phyloP scores from a whole-genome alignment of 441 rosid genomes.

The Hura crepitans region DNA sequence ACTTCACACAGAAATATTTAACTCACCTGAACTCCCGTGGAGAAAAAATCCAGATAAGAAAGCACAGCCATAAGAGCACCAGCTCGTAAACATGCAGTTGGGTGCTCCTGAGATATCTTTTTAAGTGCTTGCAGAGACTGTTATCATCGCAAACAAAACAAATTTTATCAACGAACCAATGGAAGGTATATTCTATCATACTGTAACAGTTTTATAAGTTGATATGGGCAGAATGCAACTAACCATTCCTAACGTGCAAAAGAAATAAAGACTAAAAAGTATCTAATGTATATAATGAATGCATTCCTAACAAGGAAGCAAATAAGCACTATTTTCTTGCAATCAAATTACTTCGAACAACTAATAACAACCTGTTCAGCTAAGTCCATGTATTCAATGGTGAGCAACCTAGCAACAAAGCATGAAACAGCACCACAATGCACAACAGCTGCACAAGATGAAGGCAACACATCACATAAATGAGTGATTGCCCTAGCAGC shows the following conservation, averaged over 20 bases:
- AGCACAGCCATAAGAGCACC: slow-evolving; percentile 99
- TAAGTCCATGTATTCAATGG: slow-evolving; percentile 98
- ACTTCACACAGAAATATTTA: neutral
- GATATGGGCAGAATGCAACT: neutral
- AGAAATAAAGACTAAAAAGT: neutral
- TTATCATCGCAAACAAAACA: slow-evolving; percentile 23
- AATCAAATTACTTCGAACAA: neutral
- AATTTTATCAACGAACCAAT: slow-evolving; percentile 14
- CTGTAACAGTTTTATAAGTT: neutral
- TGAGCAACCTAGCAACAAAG: slow-evolving; percentile 86
- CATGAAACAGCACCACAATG: slow-evolving; percentile 94
- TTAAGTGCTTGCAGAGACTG: slow-evolving; percentile 97
- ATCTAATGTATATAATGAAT: neutral
- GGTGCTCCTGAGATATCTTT: slow-evolving; percentile 99
- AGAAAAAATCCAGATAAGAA: slow-evolving; percentile 94
- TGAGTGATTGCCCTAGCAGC: slow-evolving; percentile 98
- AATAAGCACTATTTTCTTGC: neutral
- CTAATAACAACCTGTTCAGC: slow-evolving; percentile 79
- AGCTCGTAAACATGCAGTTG: slow-evolving; percentile 95
- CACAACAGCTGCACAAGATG: slow-evolving; percentile 98
- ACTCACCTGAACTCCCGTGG: slow-evolving; percentile 96
- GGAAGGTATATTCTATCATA: neutral
- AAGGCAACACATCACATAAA: slow-evolving; percentile 93
- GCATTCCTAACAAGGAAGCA: neutral
- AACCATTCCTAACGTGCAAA: slow-evolving; percentile 2